phyloP scores from a whole-genome alignment of 1,284 basidiomycete genomes.

The Pyrrhoderma lamaoense region DNA sequence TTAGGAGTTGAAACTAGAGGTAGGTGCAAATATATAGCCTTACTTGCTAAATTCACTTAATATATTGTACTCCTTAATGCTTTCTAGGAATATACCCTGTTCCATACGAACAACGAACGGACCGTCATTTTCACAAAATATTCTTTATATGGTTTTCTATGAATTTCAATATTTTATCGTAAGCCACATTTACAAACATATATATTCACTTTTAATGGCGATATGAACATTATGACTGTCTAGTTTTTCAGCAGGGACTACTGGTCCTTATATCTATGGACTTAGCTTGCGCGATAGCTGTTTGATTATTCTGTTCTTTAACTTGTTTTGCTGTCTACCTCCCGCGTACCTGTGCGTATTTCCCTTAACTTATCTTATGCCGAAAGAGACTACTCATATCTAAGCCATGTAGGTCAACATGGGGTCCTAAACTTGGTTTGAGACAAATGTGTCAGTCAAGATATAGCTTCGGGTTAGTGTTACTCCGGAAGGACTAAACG shows the following conservation, averaged over 20 bases:
- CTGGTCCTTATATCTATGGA: slow-evolving; percentile 62
- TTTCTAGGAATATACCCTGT: slow-evolving; percentile 46
- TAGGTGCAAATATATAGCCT: not conserved
- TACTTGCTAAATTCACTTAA: not conserved
- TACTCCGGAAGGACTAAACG: not conserved
- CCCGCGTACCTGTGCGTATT: slow-evolving; percentile 53
- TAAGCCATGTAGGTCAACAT: slow-evolving; percentile 51
- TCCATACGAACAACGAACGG: slow-evolving; percentile 42
- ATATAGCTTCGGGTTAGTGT: slow-evolving; percentile 66
- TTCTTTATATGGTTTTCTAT: slow-evolving; percentile 73
- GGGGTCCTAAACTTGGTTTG: slow-evolving; percentile 82
- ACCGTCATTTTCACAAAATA: slow-evolving; percentile 60
- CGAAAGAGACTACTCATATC: not conserved
- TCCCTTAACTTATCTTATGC: not conserved
- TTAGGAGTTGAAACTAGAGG: slow-evolving; percentile 18
- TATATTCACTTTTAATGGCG: not conserved
- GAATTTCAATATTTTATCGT: slow-evolving; percentile 73
- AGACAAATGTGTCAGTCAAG: slow-evolving; percentile 83
- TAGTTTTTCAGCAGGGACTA: slow-evolving; percentile 69
- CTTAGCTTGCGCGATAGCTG: slow-evolving; percentile 67
- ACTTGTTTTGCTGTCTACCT: slow-evolving; percentile 45
- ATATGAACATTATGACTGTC: not conserved
- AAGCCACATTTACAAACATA: slow-evolving; percentile 22
- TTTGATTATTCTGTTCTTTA: slow-evolving; percentile 73
- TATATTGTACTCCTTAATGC: not conserved